Evolutionary conservation across 345 rosid species (phyloP), one percentile per base, ranked within the genome.

Genomic region (Rhizophora mangle): DNA sequence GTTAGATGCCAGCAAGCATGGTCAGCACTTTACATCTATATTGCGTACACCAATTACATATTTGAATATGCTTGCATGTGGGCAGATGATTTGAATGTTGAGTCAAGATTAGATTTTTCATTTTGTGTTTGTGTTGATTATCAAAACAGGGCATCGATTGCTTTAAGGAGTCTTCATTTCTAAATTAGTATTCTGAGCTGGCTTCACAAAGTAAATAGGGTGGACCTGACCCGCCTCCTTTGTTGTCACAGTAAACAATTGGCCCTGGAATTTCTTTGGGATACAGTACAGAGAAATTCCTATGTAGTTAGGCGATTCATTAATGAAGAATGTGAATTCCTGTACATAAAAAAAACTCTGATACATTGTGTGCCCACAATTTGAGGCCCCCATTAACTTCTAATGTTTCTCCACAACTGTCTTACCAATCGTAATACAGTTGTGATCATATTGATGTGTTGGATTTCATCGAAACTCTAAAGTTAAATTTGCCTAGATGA

Each of bases 1-100:
- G 82, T 86, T 55, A 83, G 75, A 84, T 88, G 98, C 79, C 82
- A 87, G 63, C 93, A 84, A 73, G 88, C 93, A 60, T 91, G 98
- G 98, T 94, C 66, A 73, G 85, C 72, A 30, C 26, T 55, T 60
- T 39, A 63, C 21, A 27, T 24, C 54, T 21, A 24, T 56, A 6
- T 24, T 56, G 59, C 29, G 9, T 56, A 24, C 60, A 43, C 18
- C 49, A 43, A 56, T 10, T 3, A 24, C 60, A 43, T 43, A 13
- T 13, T 43, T 43, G 4, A 27, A 56, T 24, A 56, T 56, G 29
- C 3, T 24, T 13, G 53, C 29, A 37, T 43, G 24, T 16, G 15
- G 13, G 9, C 13, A 8, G 49, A 20, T 13, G 15, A 20, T 43
- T 26, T 21, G 22, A 43, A 43, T 43, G 7, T 29, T 56, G 13